phyloP scores from a whole-genome alignment of 2,329 filamentous ascomycete genomes.

The Neofusicoccum ribis region DNA sequence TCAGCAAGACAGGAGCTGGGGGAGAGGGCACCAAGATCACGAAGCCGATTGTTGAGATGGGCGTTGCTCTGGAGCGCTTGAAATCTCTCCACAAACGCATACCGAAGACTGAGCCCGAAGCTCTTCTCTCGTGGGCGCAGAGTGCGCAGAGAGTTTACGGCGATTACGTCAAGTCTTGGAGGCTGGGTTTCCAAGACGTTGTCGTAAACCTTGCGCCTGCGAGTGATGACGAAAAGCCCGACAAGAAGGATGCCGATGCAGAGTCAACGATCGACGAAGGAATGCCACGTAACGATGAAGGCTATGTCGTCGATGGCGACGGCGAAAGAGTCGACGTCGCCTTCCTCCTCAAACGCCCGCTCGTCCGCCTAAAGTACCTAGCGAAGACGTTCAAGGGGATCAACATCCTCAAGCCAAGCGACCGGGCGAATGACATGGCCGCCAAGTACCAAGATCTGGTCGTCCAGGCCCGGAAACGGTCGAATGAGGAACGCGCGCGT shows the following conservation, averaged over 20 bases:
- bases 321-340: conserved; percentile 93
- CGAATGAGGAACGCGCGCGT: conserved; percentile 71
- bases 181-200: conserved; percentile 90
- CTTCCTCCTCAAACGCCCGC: conserved; percentile 83
- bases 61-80: conserved; percentile 81
- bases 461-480: conserved; percentile 70
- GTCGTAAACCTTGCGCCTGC: conserved; percentile 87
- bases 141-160: conserved; percentile 76
- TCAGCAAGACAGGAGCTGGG: conserved; percentile 49
- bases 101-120: conserved; percentile 69
- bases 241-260: conserved; percentile 49
- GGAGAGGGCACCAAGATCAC: conserved; percentile 60
- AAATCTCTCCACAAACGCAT: conserved; percentile 78
- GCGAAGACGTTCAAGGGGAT: conserved; percentile 75
- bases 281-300: conserved; percentile 59
- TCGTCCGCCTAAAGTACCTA: conserved; percentile 86
- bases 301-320: conserved; percentile 66
- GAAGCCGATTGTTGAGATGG: conserved; percentile 92
- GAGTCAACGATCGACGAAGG: conserved; percentile 53
- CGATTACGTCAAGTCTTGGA: conserved; percentile 85
- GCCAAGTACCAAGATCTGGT: conserved; percentile 71
- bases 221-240: conserved; percentile 54
- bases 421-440: conserved; percentile 60
- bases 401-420: conserved; percentile 56
- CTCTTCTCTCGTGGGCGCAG: conserved; percentile 78